A percentile compares a stretch with the other conserved stretches of the same genome.
These are phyloP conservation scores for Kodamaea alishanica DNA, from an alignment of 1,139 yeast genomes.

Conservation along the genomic window DNA sequence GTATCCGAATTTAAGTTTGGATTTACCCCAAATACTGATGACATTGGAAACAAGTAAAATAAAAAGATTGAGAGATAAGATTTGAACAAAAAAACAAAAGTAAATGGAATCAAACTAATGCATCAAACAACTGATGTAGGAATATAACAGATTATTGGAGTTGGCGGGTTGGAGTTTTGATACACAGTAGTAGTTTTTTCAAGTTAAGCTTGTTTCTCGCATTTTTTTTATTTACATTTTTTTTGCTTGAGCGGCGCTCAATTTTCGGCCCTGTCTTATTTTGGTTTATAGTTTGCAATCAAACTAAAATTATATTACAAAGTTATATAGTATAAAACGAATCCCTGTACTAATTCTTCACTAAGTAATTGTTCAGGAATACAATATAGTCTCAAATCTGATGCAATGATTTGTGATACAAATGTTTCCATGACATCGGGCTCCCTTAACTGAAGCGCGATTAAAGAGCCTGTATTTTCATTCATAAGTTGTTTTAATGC, in stretches of 20 bases:
- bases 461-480: conserved; percentile 32
- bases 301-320: not conserved
- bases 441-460: conserved; percentile 58
- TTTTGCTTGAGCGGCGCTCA: too few species aligned
- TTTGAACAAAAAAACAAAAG: too few species aligned
- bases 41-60: conserved; percentile 1
- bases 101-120: not conserved
- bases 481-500: conserved; percentile 38
- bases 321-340: conserved; percentile 38
- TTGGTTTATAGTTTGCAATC: too few species aligned
- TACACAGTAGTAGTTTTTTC: too few species aligned
- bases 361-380: conserved; percentile 29
- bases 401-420: conserved; percentile 24
- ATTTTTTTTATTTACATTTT: too few species aligned
- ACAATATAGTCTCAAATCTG: conserved; percentile 19
- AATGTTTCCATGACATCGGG: conserved; percentile 50
- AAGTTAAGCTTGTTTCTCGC: too few species aligned
- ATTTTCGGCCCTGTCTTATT: too few species aligned
- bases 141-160: not conserved
- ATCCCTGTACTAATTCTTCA: conserved; percentile 35
- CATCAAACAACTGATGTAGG: not conserved
- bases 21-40: conserved; percentile 8
- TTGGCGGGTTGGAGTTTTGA: not conserved
- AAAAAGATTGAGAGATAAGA: too few species aligned
- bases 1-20: conserved; percentile 4